phyloP scores from a whole-genome alignment of 129 eudicot species.

The Tagetes erecta region DNA sequence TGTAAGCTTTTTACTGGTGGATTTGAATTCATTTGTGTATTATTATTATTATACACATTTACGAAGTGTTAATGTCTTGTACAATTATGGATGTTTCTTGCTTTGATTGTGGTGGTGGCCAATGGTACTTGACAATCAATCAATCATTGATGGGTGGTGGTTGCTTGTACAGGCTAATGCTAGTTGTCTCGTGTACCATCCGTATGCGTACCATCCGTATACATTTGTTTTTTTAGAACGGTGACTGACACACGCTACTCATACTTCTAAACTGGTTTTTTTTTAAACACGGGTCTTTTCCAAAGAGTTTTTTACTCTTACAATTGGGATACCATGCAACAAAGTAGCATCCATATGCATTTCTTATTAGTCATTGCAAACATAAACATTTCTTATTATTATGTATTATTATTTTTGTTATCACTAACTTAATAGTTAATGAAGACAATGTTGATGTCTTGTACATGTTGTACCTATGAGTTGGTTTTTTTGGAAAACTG shows the following conservation, averaged over 20 bases:
- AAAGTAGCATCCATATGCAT: slow-evolving; percentile 18
- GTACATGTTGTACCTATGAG: not conserved
- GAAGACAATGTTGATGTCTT: not conserved
- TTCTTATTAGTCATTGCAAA: slow-evolving; percentile 20
- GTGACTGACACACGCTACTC: too few relatives aligned
- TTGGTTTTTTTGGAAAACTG: not conserved
- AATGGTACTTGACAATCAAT: slow-evolving; percentile 29
- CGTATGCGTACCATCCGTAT: not conserved
- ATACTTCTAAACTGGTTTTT: too few relatives aligned
- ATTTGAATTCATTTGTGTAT: slow-evolving; percentile 22
- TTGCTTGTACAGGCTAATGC: slow-evolving; percentile 21
- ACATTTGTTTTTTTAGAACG: too few relatives aligned
- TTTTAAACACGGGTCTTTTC: too few relatives aligned
- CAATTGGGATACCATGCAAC: too few relatives aligned
- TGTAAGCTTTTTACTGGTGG: slow-evolving; percentile 19
- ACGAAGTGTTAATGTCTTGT: slow-evolving; percentile 19
- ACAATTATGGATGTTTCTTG: not conserved
- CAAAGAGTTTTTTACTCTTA: too few relatives aligned
- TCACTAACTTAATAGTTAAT: not conserved
- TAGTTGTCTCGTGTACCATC: slow-evolving; percentile 31
- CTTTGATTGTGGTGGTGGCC: slow-evolving; percentile 21
- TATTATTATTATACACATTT: not conserved
- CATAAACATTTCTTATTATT: not conserved
- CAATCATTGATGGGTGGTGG: slow-evolving; percentile 32
- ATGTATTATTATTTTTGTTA: too few relatives aligned